These are phyloP conservation scores for Arthrobotrys megalospora DNA, from an alignment of 2,329 filamentous ascomycete genomes.

Conservation along the genomic window DNA sequence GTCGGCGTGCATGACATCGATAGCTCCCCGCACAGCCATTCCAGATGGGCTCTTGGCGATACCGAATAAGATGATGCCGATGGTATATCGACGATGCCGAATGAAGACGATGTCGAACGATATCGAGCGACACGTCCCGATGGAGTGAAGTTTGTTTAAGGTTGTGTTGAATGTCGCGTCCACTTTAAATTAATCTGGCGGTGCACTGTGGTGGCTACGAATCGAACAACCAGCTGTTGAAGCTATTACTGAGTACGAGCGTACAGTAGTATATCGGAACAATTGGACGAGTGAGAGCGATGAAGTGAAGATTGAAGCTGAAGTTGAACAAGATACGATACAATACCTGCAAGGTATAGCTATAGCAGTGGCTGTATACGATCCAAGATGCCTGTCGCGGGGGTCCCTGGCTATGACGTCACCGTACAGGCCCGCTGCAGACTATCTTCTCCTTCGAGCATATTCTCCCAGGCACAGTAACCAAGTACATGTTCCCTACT, in stretches of 20 bases:
- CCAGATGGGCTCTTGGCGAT: background rate
- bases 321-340: background rate
- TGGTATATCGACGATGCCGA: background rate
- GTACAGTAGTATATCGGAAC: too few relatives aligned
- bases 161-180: too few relatives aligned
- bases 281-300: too few relatives aligned
- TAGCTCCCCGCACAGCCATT: conserved; percentile 6
- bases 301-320: too few relatives aligned
- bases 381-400: background rate
- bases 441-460: background rate
- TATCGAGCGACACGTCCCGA: too few relatives aligned
- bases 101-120: too few relatives aligned
- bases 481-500: background rate
- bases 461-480: background rate
- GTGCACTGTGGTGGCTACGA: too few relatives aligned
- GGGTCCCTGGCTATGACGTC: conserved; percentile 32
- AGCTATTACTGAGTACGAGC: too few relatives aligned
- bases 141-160: too few relatives aligned
- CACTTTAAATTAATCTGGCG: too few relatives aligned
- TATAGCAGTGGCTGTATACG: background rate
- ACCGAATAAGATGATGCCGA: background rate
- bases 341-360: background rate
- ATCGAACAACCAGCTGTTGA: too few relatives aligned
- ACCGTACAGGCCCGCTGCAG: conserved; percentile 23
- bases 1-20: conserved; percentile 25